Base-by-base conservation (phyloP, 1,284 basidiomycete species). In the Marasmius sp. region DNA sequence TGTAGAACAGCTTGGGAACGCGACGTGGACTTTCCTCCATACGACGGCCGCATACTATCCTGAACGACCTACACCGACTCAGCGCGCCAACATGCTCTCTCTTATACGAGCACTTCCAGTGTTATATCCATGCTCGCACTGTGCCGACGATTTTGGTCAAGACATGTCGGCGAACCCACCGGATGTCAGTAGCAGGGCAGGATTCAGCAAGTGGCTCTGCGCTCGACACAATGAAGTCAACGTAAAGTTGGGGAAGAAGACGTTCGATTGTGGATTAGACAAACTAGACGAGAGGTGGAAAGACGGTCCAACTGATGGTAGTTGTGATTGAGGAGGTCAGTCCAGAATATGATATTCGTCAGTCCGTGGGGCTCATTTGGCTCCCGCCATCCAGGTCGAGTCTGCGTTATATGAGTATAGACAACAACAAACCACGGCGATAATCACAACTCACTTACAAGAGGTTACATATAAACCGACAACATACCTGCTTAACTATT, bases 11-110 rank as follows among this genome's bases (percentile, higher is more conserved):
- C 87, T 98, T 47, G 95, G 95, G 6, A 86, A 88, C 57, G 90
- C 95, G 54, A 97, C 95, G 3, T 98, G 95, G 95, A 92, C 94
- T 18, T 97, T 98, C 83, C 82, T 98, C 41, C 95, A 98, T 73
- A 90, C 94, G 1, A 91, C 95, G 3, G 94, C 94, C 0, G 93
- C 95, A 16, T 96, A 97, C 75, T 97, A 95, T 75, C 95, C 95
- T n/a, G 83, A 89, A 33, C 75, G 78, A 33, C 92, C 95, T 0
- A 85, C 87, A 0, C 78, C 86, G 0, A 76, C 76, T 5, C 92
- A 95, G 67, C 88, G 92, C 64, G 82, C 84, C 22, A 88, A 91
- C 64, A 96, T 97, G 93, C 79, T 92, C 43, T 81, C 82, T 64
- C 83, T 98, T 18, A 78, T 98, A 11, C 82, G 83, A 53, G 81